Base-by-base conservation (phyloP, 2,329 filamentous ascomycete species). In the Cytospora paraplurivora region DNA sequence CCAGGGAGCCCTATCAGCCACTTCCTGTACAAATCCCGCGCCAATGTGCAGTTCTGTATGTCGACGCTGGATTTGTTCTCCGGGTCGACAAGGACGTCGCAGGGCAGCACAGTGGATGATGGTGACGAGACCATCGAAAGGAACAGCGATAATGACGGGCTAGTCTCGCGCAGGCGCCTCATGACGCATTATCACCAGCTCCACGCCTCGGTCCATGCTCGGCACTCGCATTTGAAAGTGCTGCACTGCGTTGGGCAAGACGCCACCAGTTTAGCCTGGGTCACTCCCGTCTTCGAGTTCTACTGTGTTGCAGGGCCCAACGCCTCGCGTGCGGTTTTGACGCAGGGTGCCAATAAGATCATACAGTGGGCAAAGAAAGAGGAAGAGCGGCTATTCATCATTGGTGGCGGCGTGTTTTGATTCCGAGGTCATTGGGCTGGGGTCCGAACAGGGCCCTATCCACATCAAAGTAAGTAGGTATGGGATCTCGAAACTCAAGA, bases 11-110 rank as follows among this genome's bases (percentile, higher is more conserved):
- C 90, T 37, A 79, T 98, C 59, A 88, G 90, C 69, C 95, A 99
- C 79, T 99, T 98, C 72, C 78, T 99, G 19, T 99, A 97, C 82
- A 99, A 98, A 76, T 97, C 92, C 17, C 86, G 92, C 65, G 88
- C 89, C 21, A 97, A 99, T 70, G 95, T 99, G 34, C 96, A 99
- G 74, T 99, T 97, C 76, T 90, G 87, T 69, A 97, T 96, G 92
- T 90, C 93, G 1, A 88, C 91, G 0, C 89, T 92, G 66, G 82
- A 86, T 11, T 89, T 91, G 0, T 80, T 88, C 62, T 95, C 95
- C 71, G 69, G 57, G 17, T 50, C 62, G 13, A 41, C 53, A 21
- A 59, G 49, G 13, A 27, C 35, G n/a, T 38, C 62, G 32, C 44
- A 56, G 12, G 37, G 69, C 44, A 70, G 72, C 21, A 51, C 32